Evolutionary conservation across 108 stramenopile genomes (phyloP), one percentile per base, ranked within the genome.

Genomic region (Mayamaea pseudoterrestris): DNA sequence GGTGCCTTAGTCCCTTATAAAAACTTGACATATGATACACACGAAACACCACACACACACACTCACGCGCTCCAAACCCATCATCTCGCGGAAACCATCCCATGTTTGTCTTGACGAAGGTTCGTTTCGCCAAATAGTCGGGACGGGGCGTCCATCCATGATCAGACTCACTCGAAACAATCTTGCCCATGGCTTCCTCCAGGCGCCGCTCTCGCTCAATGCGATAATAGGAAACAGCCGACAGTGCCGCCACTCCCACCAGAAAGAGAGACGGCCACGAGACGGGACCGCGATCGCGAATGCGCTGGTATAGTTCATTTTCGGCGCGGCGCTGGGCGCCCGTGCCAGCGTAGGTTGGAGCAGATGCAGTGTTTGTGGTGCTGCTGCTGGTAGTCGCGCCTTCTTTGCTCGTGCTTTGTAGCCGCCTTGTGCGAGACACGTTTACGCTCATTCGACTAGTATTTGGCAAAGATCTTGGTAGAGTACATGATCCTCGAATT

Each of bases 11-110:
- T 34, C 32, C 12, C 12, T 34, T 12, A n/a, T n/a, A n/a, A n/a
- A n/a, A n/a, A n/a, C n/a, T n/a, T n/a, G n/a, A n/a, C n/a, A n/a
- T 34, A 8, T 26, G 45, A 17, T 14, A 8, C 16, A 42, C 14
- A 42, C 41, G 17, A 14, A 42, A 50, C n/a, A 47, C 11, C 9
- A 47, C 6, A 9, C 22, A 8, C 37, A 11, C 21, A 28, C 27
- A 73, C 88, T 79, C 75, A 85, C 88, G 76, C 60, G 81, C 76
- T 56, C 83, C 83, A 53, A 75, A 85, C 27, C 71, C 83, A 67
- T 90, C 88, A 47, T 85, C 80, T 58, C 78, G 74, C 1, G 88
- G 88, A 52, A 90, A 85, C 83, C 83, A 90, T 26, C 88, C 83
- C 73, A 73, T 83, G 30, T 65, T 56, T 6, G 83, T 85, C 34